These are phyloP conservation scores for Fusarium foetens DNA, from an alignment of 2,329 filamentous ascomycete species.

Conservation along the genomic window DNA sequence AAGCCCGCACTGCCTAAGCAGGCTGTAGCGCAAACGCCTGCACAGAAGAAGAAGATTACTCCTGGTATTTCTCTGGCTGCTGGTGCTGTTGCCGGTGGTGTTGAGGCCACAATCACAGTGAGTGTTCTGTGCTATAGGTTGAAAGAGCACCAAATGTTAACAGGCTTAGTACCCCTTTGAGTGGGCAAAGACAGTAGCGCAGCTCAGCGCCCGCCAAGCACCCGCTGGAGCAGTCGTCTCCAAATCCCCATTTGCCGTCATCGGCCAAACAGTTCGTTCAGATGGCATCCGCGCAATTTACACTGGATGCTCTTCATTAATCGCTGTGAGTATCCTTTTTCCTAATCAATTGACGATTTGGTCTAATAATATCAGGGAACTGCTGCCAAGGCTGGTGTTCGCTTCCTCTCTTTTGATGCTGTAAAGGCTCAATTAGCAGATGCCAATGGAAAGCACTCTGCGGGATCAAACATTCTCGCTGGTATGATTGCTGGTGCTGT, in stretches of 20 bases:
- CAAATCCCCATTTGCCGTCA: constrained; percentile 67
- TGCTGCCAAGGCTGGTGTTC: constrained; percentile 71
- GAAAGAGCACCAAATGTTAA: background rate
- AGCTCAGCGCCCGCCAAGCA: constrained; percentile 54
- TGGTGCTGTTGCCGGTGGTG: constrained; percentile 62
- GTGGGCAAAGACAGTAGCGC: constrained; percentile 73
- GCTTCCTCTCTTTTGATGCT: constrained; percentile 73
- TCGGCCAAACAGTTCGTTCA: constrained; percentile 62
- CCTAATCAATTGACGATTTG: accelerated
- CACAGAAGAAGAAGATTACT: constrained; percentile 37
- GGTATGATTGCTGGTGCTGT: constrained; percentile 72
- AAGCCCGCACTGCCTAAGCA: background rate
- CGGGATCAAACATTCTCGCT: constrained; percentile 66
- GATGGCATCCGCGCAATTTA: constrained; percentile 70
- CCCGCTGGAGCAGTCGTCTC: constrained; percentile 26
- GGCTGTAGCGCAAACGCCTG: background rate
- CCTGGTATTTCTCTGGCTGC: constrained; percentile 59
- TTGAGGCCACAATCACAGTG: constrained; percentile 62
- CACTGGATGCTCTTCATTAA: constrained; percentile 69
- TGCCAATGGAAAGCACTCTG: constrained; percentile 65
- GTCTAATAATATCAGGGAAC: constrained; percentile 54
- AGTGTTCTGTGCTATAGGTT: background rate
- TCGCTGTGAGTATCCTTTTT: constrained; percentile 51
- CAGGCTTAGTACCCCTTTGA: constrained; percentile 68
- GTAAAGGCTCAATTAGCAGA: constrained; percentile 68